Base-by-base conservation (phyloP, 176 grass and related monocot genomes). In the Carex scoparia region DNA sequence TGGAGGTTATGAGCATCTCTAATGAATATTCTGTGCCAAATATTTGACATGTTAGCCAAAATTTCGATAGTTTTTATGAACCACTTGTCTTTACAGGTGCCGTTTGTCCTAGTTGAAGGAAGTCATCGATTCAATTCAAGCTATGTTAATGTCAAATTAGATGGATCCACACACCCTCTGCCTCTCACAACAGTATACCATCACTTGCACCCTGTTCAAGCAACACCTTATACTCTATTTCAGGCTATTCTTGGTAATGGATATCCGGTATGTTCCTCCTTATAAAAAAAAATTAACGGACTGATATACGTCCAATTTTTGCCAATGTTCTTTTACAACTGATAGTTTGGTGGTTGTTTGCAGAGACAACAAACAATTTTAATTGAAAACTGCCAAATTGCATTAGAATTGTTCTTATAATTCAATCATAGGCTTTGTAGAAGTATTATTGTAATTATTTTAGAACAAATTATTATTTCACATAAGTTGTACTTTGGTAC, bases 141-240 rank as follows among this genome's bases (percentile, higher is more conserved):
- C 79, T 79, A 87, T 88, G 84, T 94, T 62, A 79, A 92, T 85
- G 87, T 99, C 61, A 90, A 89, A 53, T 87, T 99, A 77, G 91
- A 94, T 69, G 75, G 89, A 37, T 80, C 84, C 62, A 55, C 79
- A 35, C 93, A 99, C 61, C 75, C 88, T 69, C 69, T 99, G 80
- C 96, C 96, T 91, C 91, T 99, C 68, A 95, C 90, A 19, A 95
- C 91, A 60, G 91, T 92, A 69, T 94, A 89, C 81, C 91, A 95
- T 88, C 91, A 99, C 62, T 86, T 99, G 85, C 85, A 90, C 79
- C 96, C 91, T 79, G 64, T 99, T 84, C 89, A 91, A 80, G 81
- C 88, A 5, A 85, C 88, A 95, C 90, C 90, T 54, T 99, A 89
- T 85, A 95, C 91, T 86, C 82, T 99, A 11, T 91, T 95, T 80